Evolutionary conservation across 2,329 filamentous ascomycete species (phyloP), one percentile per base, ranked within the genome.

Genomic region (Peltaster fructicola): DNA sequence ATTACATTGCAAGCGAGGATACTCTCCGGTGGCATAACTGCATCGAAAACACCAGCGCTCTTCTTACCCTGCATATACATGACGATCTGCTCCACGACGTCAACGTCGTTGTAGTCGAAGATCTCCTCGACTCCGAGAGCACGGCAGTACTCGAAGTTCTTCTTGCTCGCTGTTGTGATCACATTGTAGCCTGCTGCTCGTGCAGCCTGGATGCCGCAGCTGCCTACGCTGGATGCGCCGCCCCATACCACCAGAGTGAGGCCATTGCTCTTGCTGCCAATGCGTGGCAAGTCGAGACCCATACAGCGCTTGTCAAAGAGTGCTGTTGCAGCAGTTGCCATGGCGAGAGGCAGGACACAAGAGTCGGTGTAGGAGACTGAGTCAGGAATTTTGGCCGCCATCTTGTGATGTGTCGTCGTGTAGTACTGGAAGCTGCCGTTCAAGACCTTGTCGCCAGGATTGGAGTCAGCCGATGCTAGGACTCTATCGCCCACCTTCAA

Each of bases 151-250:
- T 41, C 51, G 31, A 65, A 59, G 8, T 50, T 49, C 22, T 38
- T 36, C 3, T 35, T 24, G 5, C 44, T 47, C 1, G 45, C 43
- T 0, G 51, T 53, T 2, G 45, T 42, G 13, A 53, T 37, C 9
- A 56, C 50, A 8, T 39, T 36, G 15, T 64, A 59, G 4, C 44
- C 44, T 11, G 59, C 61, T 7, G 60, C 55, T 0, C 58, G 55
- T 3, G 54, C 63, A 8, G 65, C 31, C 33, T 67, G 57, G 10
- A 67, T 43, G 1, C 51, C 47, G 31, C 52, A 61, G 27, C 59
- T 51, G 7, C 64, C 64, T 2, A 67, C 63, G 13, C 58, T 63
- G 8, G 59, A 59, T 7, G 53, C 53, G 2, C 59, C 63, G 14
- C 63, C 62, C 62, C 63, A 67, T 24, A 66, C 40, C 15, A 67